Base-by-base conservation (phyloP, 2,329 filamentous ascomycete genomes). In the Sclerotinia glacialis region DNA sequence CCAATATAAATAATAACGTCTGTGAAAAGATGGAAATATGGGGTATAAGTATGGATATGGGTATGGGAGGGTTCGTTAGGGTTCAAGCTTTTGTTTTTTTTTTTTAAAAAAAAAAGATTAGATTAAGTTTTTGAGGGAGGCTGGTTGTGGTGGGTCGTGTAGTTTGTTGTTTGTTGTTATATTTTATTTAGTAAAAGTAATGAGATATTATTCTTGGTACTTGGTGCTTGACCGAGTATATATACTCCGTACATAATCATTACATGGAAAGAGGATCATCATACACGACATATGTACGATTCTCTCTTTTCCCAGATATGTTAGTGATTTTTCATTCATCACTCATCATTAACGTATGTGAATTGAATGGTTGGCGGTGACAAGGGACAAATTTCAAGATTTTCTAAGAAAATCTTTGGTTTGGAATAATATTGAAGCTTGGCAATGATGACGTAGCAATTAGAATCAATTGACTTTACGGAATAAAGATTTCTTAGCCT, bases 81-180 rank as follows among this genome's bases (percentile, higher is more conserved):
- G 14, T 26, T 49, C 1, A 49, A 26, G 44, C 23, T 60, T 60
- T 55, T 21, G n/a, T 54, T 23, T 6, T n/a, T n/a, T n/a, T n/a
- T n/a, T n/a, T n/a, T n/a, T n/a, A n/a, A n/a, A n/a, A 37, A 23
- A 23, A n/a, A 9, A 26, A 37, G 37, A 37, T 16, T 40, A 23
- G 23, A 2, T 60, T 11, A 49, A 49, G 58, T 60, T 60, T 60
- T 49, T 8, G 26, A 60, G 44, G 18, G 44, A 37, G 58, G 44
- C 4, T 37, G 56, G 40, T 49, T 60, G 26, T 60, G 42, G 56
- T 40, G 37, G 37, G 28, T 49, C 44, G 18, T 40, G 6, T 12
- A 18, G 31, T 12, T 60, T 60, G 44, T 60, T 60, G 58, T 60
- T 60, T 65, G 67, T 65, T 64, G n/a, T n/a, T n/a, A n/a, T n/a